Percentiles rank a stretch among this genome's conserved stretches.
Conservation (phyloP, 306 rosid genomes). For the Medicago lupulina region DNA sequence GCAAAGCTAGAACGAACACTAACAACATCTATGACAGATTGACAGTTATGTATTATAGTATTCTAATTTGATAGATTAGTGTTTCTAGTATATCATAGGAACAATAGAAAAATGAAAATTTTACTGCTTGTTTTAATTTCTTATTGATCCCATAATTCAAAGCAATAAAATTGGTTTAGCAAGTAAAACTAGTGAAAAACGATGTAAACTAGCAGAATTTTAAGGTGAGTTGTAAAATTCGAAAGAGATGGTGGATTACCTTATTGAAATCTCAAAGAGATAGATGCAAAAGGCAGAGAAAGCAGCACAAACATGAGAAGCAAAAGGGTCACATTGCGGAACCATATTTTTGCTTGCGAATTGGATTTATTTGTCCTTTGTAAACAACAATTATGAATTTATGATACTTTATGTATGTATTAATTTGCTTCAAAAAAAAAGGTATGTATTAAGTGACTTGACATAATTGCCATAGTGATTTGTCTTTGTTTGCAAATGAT, state of each 20-base stretch:
- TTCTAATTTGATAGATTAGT: no score
- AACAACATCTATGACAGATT: background rate
- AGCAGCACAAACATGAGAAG: constrained; percentile 19
- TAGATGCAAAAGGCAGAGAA: constrained; percentile 23
- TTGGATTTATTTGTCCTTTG: constrained; percentile 14
- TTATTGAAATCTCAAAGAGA: constrained; percentile 17
- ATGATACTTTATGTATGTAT: no score
- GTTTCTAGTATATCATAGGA: background rate
- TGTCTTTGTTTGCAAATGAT: background rate
- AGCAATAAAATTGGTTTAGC: no score
- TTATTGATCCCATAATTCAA: no score
- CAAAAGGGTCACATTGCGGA: background rate
- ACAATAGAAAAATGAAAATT: no score
- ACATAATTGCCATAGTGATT: background rate
- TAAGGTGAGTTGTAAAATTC: constrained; percentile 3
- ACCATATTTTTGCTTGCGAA: background rate
- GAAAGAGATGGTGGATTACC: constrained; percentile 34
- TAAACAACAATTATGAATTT: no score
- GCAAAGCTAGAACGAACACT: background rate
- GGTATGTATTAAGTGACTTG: no score
- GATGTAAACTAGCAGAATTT: background rate
- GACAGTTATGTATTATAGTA: background rate
- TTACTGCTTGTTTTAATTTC: no score
- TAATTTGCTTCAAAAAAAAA: no score
- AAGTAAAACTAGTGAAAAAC: background rate